Evolutionary conservation across 768 basidiomycete genomes (phyloP), one percentile per base, ranked within the genome.

Genomic region (Kwoniella pini): DNA sequence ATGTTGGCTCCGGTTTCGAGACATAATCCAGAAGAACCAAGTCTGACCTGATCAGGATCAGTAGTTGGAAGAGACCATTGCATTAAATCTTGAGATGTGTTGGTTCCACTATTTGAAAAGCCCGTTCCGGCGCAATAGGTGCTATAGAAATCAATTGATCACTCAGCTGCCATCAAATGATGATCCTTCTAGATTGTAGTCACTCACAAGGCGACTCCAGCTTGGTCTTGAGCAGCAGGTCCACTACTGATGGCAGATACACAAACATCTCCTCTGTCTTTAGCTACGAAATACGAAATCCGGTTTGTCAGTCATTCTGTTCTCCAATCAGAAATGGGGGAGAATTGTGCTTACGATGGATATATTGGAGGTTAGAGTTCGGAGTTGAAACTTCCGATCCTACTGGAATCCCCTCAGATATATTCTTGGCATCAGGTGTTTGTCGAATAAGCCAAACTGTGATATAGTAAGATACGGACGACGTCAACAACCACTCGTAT

Each of bases 121-220:
- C 43, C 54, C 22, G 26, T 48, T 24, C 55, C 55, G 7, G 55
- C 30, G 22, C 55, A 57, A 36, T 57, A 57, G 4, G 55, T 48
- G 6, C 55, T 57, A 21, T 19, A 12, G 38, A 11, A 1, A 24
- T 51, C 33, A 36, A 36, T 7, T 36, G 33, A 4, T 6, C 13
- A 24, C 24, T 27, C 19, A 11, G 4, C 12, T 21, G 19, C 11
- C 19, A 44, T 9, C 33, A 36, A 15, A n/a, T 19, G 43, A 24
- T 15, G 17, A 44, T 21, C 28, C 24, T 49, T 7, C 9, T 6
- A 24, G 10, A 24, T 7, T 21, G 3, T 13, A 9, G 6, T 11
- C 45, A 54, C 54, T 55, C 17, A 55, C 54, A 55, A 24, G 2
- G 54, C 54, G 3, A 55, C 38, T 10, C 54, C 54, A 12, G 39